Conservation (phyloP, 108 stramenopile species). For the Cyclotella kingstonii region DNA sequence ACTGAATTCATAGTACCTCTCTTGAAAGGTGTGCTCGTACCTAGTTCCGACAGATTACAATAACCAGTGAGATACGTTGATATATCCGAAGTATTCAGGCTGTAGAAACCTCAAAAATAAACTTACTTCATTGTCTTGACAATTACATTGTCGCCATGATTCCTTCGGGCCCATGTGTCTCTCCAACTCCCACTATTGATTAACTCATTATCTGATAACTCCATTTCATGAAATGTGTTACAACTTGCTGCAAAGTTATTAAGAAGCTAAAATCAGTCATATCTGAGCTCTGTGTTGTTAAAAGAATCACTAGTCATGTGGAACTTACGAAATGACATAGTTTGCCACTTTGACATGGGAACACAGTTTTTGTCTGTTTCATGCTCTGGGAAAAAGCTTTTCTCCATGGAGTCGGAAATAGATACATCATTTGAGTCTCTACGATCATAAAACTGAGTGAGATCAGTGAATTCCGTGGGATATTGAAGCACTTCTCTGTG, state of each 20-base stretch:
- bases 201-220: neutral
- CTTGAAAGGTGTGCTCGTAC: slow-evolving; percentile 75
- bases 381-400: slow-evolving; percentile 28
- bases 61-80: neutral
- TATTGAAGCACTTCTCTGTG: slow-evolving; percentile 1
- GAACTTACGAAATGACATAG: slow-evolving; percentile 24
- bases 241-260: slow-evolving; percentile 16
- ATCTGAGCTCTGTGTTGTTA: neutral
- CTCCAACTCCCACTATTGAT: slow-evolving; percentile 23
- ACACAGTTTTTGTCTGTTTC: slow-evolving; percentile 30
- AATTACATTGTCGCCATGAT: slow-evolving; percentile 14
- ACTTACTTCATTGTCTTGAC: slow-evolving; percentile 34
- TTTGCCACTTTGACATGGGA: slow-evolving; percentile 31
- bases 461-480: slow-evolving; percentile 32
- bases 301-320: neutral
- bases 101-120: neutral
- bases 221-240: slow-evolving; percentile 29
- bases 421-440: slow-evolving; percentile 17
- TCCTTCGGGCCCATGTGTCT: slow-evolving; percentile 21
- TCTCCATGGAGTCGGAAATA: slow-evolving; percentile 19
- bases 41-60: neutral
- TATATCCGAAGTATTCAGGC: neutral
- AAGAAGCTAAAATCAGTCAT: neutral
- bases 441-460: slow-evolving; percentile 25
- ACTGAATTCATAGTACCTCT: slow-evolving; percentile 80